Conservation (phyloP, 2,329 filamentous ascomycete species). For the Hypoxylon sp. region DNA sequence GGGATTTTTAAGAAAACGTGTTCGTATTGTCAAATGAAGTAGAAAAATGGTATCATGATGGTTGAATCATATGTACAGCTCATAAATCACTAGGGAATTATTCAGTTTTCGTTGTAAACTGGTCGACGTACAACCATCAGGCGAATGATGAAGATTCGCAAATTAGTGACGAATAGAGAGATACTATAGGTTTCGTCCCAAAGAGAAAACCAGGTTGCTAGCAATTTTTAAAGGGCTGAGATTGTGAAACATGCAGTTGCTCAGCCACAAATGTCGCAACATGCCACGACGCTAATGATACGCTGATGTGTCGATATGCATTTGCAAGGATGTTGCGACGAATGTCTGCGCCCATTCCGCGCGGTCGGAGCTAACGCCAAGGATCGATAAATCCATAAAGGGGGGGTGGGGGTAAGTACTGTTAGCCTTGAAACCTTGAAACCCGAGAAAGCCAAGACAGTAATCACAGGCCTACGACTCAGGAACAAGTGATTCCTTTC, state of each 20-base stretch:
- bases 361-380: conserved; percentile 34
- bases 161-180: neutral
- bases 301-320: conserved; percentile 36
- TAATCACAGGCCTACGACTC: conserved; percentile 26
- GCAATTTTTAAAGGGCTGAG: conserved; percentile 28
- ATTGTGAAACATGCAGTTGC: conserved; percentile 31
- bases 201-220: conserved; percentile 4
- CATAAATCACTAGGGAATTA: neutral
- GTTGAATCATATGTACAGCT: neutral
- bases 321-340: conserved; percentile 23
- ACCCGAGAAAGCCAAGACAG: conserved; percentile 40
- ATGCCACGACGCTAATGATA: conserved; percentile 35
- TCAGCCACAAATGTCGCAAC: conserved; percentile 39
- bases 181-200: neutral
- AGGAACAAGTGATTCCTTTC: conserved; percentile 22
- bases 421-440: conserved; percentile 19
- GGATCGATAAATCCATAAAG: conserved; percentile 36
- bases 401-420: conserved; percentile 31
- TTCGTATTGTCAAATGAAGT: conserved; percentile 20
- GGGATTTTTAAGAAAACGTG: conserved; percentile 4
- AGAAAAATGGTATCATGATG: neutral
- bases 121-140: neutral
- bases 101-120: neutral
- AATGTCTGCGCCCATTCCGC: conserved; percentile 29
- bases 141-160: neutral